A percentile compares a stretch with the other conserved stretches of the same genome.
phyloP scores from a whole-genome alignment of 352 stramenopile genomes.

The Globisporangium canariense region DNA sequence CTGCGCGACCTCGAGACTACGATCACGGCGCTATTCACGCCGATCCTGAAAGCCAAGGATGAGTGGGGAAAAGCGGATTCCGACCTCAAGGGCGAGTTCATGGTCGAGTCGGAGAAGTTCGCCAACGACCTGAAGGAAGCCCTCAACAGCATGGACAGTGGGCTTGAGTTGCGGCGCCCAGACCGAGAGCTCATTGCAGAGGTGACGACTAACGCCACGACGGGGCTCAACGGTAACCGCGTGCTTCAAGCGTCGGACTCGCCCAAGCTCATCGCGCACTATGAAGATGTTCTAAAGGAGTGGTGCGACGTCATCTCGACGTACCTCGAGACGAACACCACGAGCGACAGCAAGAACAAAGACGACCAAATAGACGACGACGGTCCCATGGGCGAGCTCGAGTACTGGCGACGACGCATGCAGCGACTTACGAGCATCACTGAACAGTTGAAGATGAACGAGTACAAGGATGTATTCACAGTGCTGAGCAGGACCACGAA shows the following conservation, averaged over 20 bases:
- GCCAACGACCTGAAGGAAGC: conserved; percentile 93
- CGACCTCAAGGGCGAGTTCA: conserved; percentile 92
- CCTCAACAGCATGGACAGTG: conserved; percentile 94
- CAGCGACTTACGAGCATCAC: conserved; percentile 98
- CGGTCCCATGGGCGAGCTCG: conserved; percentile 95
- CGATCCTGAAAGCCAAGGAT: conserved; percentile 90
- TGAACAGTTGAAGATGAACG: conserved; percentile 97
- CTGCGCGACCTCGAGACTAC: conserved; percentile 76
- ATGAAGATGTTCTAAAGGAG: conserved; percentile 95
- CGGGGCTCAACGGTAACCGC: conserved; percentile 36
- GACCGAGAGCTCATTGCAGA: conserved; percentile 76
- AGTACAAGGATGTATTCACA: conserved; percentile 94
- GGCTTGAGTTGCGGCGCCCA: conserved; percentile 89
- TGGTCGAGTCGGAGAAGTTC: conserved; percentile 94
- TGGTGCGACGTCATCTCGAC: conserved; percentile 96
- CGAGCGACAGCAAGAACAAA: conserved; percentile 51
- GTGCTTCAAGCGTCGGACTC: conserved; percentile 81
- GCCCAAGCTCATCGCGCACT: conserved; percentile 89
- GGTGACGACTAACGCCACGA: conserved; percentile 37
- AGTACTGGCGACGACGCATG: conserved; percentile 96
- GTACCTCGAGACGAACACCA: conserved; percentile 91
- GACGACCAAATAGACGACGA: conserved; percentile 82
- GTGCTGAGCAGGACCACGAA: conserved; percentile 88
- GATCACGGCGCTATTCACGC: conserved; percentile 86
- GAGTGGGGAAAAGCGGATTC: conserved; percentile 95